Evolutionary conservation across 1,139 yeast species (phyloP).

Genomic region (Debaryomyces subglobosus): DNA sequence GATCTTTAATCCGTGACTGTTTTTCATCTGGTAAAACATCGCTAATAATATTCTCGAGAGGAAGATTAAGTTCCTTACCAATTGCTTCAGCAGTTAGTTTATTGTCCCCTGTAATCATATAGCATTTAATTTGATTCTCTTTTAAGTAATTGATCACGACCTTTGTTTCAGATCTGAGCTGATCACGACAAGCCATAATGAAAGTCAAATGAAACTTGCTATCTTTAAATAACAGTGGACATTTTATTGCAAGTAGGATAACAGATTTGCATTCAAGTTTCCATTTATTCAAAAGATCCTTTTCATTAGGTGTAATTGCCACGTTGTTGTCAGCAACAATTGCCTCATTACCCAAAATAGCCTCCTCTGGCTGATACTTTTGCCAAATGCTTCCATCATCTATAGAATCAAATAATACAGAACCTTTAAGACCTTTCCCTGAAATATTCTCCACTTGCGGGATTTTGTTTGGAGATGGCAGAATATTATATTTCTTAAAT

Average conservation of each 20-base stretch:
- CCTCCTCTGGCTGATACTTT: slow-evolving; percentile 36
- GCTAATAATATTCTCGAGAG: slow-evolving; percentile 57
- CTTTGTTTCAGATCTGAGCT: slow-evolving; percentile 63
- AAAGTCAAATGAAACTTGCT: slow-evolving; percentile 42
- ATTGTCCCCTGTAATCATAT: slow-evolving; percentile 80
- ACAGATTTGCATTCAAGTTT: slow-evolving; percentile 66
- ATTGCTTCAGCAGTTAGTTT: slow-evolving; percentile 67
- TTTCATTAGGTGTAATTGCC: slow-evolving; percentile 27
- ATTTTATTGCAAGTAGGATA: slow-evolving; percentile 53
- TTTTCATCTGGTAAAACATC: slow-evolving; percentile 77
- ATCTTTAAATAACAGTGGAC: slow-evolving; percentile 28
- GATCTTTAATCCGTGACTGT: slow-evolving; percentile 57
- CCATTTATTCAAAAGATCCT: slow-evolving; percentile 50
- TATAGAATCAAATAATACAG: slow-evolving; percentile 27
- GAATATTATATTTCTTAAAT: slow-evolving; percentile 16
- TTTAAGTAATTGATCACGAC: slow-evolving; percentile 52
- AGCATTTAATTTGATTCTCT: slow-evolving; percentile 51
- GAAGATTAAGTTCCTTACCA: slow-evolving; percentile 64
- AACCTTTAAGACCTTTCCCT: slow-evolving; percentile 62
- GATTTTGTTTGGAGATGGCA: slow-evolving; percentile 40
- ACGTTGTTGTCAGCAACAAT: slow-evolving; percentile 50
- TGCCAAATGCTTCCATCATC: slow-evolving; percentile 29
- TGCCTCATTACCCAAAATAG: slow-evolving; percentile 67
- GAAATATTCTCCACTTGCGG: slow-evolving; percentile 55
- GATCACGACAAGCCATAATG: slow-evolving; percentile 64